phyloP scores from a whole-genome alignment of 352 stramenopile species.

The Globisporangium recalcitrans region DNA sequence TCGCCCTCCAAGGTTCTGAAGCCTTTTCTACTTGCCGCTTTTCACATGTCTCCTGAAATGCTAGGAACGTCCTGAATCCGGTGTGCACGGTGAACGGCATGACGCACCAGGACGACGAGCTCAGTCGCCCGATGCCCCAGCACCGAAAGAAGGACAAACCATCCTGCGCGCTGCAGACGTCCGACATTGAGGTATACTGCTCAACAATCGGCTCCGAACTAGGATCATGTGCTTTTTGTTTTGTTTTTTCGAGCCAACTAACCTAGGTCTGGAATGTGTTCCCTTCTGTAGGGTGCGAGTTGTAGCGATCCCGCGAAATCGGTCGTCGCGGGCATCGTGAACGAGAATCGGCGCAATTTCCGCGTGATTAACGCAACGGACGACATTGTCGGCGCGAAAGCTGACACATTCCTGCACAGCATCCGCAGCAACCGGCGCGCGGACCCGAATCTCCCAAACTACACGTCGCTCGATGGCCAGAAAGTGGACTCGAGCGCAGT shows the following conservation, averaged over 20 bases:
- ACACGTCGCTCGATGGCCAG: constrained; percentile 53
- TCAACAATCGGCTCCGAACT: not conserved
- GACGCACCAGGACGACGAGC: constrained; percentile 43
- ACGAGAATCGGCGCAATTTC: constrained; percentile 52
- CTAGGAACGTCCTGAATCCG: constrained; percentile 65
- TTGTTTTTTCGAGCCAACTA: not conserved
- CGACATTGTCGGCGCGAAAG: constrained; percentile 57
- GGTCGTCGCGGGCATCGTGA: constrained; percentile 57
- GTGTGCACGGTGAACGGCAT: constrained; percentile 72
- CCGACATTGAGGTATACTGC: constrained; percentile 48
- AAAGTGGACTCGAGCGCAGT: constrained; percentile 59
- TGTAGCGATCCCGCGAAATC: constrained; percentile 41
- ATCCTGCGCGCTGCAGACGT: constrained; percentile 43
- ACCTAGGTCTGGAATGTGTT: too few species aligned
- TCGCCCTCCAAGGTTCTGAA: too few species aligned
- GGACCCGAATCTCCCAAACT: constrained; percentile 59
- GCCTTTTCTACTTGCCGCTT: too few species aligned
- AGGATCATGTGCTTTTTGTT: too few species aligned
- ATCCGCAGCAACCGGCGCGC: constrained; percentile 63
- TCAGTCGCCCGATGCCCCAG: constrained; percentile 36
- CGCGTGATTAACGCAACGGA: constrained; percentile 49
- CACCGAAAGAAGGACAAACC: constrained; percentile 54
- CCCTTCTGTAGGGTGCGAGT: constrained; percentile 28
- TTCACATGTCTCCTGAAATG: too few species aligned
- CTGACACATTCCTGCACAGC: constrained; percentile 60